Evolutionary conservation across 2,329 filamentous ascomycete genomes (phyloP), one percentile per base, ranked within the genome.

Genomic region (Alternaria sp.): DNA sequence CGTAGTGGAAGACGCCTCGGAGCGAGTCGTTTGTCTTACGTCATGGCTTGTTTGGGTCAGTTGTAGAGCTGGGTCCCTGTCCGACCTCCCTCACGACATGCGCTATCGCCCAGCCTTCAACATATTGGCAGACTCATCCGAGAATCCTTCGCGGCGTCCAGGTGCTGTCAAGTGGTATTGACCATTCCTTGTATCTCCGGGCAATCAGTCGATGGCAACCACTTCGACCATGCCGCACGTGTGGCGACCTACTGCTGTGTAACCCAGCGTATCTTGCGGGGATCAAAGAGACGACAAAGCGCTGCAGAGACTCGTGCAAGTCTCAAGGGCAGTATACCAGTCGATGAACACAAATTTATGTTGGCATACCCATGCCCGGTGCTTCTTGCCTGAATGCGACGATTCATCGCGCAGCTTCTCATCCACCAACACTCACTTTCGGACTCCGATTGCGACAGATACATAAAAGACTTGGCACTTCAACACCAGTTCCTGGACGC

Each of bases 11-110:
- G 53, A 49, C 32, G 49, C 52, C 56, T 51, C 60, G 57, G 57
- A 39, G 36, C 30, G 59, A 30, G 34, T 30, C 54, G 52, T 26
- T 6, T 34, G 41, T 30, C 47, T 67, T 67, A 67, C 66, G 59
- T 69, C 65, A 69, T 58, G 39, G 54, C 56, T 39, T 11, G 28
- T 54, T 63, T 36, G 30, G 57, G 60, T 38, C 32, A 69, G 64
- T 61, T 63, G 52, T 63, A 67, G 55, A 58, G 41, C 39, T 30
- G 38, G 43, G 16, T 38, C 49, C 42, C 36, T 39, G 20, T 18
- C 54, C 30, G 12, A 49, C 28, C 49, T 34, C 42, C 57, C 24
- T 54, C 39, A 51, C 39, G 3, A n/a, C 22, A 32, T 26, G 14
- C 38, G 22, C 51, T 26, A 34, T 36, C n/a, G 26, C 20, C 28